Conservation (phyloP, 164 flowering plant genomes). For the Stephania japonica region DNA sequence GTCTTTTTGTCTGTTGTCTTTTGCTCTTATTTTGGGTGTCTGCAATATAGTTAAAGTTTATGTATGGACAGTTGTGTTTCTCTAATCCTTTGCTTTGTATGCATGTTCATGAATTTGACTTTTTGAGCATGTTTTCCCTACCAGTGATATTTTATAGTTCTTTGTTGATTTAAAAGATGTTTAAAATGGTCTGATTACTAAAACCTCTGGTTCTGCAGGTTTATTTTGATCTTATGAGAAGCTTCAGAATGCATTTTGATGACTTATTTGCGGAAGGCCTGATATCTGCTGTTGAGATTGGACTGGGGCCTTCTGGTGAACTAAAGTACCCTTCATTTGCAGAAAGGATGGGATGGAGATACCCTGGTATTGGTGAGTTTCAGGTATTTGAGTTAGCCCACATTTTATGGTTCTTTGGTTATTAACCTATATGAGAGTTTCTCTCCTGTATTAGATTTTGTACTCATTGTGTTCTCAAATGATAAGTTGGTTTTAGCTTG, state of each 20-base stretch:
- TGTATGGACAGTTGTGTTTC: neutral
- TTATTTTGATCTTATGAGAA: slow-evolving; percentile 88
- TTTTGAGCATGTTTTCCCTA: neutral
- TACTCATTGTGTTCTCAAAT: neutral
- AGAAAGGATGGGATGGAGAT: slow-evolving; percentile 75
- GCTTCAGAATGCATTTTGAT: slow-evolving; percentile 84
- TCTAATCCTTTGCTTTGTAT: neutral
- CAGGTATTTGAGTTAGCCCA: slow-evolving; percentile 53
- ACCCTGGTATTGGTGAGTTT: slow-evolving; percentile 97
- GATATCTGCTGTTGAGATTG: slow-evolving; percentile 72
- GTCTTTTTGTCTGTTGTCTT: neutral
- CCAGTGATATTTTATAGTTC: neutral
- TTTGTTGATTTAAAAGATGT: neutral
- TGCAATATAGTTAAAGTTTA: neutral
- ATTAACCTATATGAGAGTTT: neutral
- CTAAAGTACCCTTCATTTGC: slow-evolving; percentile 72
- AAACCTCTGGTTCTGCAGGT: slow-evolving; percentile 37
- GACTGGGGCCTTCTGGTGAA: slow-evolving; percentile 85
- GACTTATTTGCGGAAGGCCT: slow-evolving; percentile 66
- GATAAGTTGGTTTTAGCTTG: neutral
- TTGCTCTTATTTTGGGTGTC: neutral
- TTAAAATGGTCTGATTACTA: neutral
- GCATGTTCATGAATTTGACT: neutral
- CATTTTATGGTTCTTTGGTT: neutral
- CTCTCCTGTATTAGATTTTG: neutral